Percentiles rank a stretch among this genome's conserved stretches.
Conservation (phyloP, 495 filamentous ascomycete genomes). For the Saxispiralis lemnorum region DNA sequence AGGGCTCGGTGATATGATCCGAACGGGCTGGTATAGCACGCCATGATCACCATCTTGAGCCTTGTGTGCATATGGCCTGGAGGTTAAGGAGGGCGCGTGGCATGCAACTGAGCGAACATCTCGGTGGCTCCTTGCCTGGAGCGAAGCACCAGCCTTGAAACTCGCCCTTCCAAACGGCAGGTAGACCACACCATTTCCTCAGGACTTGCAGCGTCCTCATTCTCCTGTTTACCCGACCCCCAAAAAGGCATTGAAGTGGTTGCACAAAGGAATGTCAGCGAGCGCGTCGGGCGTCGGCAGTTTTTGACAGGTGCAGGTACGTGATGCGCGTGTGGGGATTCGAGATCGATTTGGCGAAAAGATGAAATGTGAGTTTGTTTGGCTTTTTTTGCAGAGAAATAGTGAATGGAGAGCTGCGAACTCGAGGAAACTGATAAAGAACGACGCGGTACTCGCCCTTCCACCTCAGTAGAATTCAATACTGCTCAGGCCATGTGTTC, state of each 20-base stretch:
- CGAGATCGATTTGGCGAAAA: too few relatives aligned
- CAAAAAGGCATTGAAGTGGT: background rate
- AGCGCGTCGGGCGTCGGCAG: background rate
- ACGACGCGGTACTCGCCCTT: too few relatives aligned
- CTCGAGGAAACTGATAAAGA: too few relatives aligned
- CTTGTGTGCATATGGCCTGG: constrained; percentile 2
- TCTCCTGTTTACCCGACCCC: constrained; percentile 7
- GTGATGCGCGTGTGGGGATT: background rate
- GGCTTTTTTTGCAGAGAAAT: too few relatives aligned
- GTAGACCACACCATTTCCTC: background rate
- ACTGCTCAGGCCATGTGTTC: too few relatives aligned
- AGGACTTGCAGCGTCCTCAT: constrained; percentile 8
- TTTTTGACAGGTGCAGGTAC: constrained; percentile 3
- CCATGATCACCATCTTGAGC: constrained; percentile 2
- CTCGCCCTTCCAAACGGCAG: too few relatives aligned
- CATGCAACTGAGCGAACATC: constrained; percentile 11
- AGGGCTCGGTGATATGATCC: background rate
- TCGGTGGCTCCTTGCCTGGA: constrained; percentile 8
- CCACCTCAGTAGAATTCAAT: too few relatives aligned
- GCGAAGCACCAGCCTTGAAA: background rate
- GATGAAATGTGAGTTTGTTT: too few relatives aligned
- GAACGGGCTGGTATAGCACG: background rate
- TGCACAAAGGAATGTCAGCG: constrained; percentile 3
- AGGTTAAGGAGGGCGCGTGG: constrained; percentile 5
- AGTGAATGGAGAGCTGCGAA: too few relatives aligned